These are phyloP conservation scores for Daldinia eschscholtzii DNA, from an alignment of 2,329 filamentous ascomycete species.

Conservation along the genomic window DNA sequence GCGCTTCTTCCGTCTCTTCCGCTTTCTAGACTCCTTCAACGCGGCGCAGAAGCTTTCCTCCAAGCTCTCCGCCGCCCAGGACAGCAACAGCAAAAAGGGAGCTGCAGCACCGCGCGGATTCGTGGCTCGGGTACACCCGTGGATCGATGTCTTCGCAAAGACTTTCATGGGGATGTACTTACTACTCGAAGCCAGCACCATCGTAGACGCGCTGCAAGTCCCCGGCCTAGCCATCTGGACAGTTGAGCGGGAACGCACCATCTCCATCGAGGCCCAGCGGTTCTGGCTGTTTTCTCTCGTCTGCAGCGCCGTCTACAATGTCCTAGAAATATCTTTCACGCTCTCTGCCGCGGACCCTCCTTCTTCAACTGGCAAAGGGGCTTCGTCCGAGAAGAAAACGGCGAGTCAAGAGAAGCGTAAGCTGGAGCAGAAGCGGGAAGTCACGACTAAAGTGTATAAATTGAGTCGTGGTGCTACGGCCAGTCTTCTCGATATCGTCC, in stretches of 20 bases:
- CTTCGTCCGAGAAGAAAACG: conserved; percentile 20
- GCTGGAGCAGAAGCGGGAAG: conserved; percentile 50
- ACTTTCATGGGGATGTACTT: conserved; percentile 75
- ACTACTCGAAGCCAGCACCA: conserved; percentile 73
- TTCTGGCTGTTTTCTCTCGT: conserved; percentile 77
- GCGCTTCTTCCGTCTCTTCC: conserved; percentile 76
- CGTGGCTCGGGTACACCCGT: conserved; percentile 47
- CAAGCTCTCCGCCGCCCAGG: conserved; percentile 29
- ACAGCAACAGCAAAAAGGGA: not conserved
- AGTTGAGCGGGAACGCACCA: conserved; percentile 57
- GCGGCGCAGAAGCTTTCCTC: conserved; percentile 61
- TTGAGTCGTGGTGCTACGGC: conserved; percentile 65
- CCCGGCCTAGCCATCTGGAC: conserved; percentile 65
- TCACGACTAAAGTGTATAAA: conserved; percentile 49
- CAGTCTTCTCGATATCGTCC: conserved; percentile 71
- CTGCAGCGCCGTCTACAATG: conserved; percentile 61
- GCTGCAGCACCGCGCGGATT: not conserved
- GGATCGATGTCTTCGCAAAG: conserved; percentile 68
- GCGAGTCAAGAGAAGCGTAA: conserved; percentile 42
- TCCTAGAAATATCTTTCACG: conserved; percentile 58
- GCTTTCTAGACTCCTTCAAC: conserved; percentile 72
- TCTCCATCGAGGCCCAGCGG: conserved; percentile 72
- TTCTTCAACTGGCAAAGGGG: conserved; percentile 47
- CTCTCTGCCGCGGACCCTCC: conserved; percentile 47
- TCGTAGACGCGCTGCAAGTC: conserved; percentile 65